A percentile compares a stretch with the other conserved stretches of the same genome.
Evolutionary conservation across 345 rosid genomes (phyloP).

Genomic region (Eutrema yunnanense): DNA sequence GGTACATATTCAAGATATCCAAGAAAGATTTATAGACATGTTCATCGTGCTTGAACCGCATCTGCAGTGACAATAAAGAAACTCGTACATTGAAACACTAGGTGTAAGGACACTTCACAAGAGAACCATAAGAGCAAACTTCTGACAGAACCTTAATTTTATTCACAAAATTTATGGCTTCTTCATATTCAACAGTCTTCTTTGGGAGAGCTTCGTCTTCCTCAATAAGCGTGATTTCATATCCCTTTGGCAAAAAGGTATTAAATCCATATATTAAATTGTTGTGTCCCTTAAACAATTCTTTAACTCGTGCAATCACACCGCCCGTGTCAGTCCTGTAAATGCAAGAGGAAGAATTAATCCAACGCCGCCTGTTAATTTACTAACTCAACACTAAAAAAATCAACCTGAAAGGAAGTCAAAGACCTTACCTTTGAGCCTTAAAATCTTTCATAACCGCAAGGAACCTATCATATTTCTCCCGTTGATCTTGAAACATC

Average conservation of each 20-base stretch:
- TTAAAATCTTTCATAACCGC: slow-evolving; percentile 98
- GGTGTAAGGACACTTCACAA: neutral
- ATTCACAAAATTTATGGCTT: slow-evolving; percentile 71
- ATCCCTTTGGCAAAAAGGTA: slow-evolving; percentile 92
- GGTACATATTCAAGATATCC: slow-evolving; percentile 81
- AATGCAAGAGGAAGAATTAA: slow-evolving; percentile 7
- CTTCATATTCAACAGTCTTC: slow-evolving; percentile 87
- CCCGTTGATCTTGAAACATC: slow-evolving; percentile 84
- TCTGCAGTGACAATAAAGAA: slow-evolving; percentile 42
- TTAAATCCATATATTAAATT: slow-evolving; percentile 84
- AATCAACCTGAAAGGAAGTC: neutral
- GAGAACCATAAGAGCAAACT: neutral
- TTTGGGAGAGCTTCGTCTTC: slow-evolving; percentile 50
- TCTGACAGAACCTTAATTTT: slow-evolving; percentile 60
- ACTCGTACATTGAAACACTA: neutral
- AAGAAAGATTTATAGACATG: slow-evolving; percentile 87
- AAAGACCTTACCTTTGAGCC: slow-evolving; percentile 64
- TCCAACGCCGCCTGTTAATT: neutral
- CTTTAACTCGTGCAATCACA: slow-evolving; percentile 92
- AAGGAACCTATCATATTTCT: slow-evolving; percentile 77
- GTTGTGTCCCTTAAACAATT: slow-evolving; percentile 88
- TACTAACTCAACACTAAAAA: neutral
- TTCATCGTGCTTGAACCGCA: slow-evolving; percentile 78
- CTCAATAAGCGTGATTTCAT: slow-evolving; percentile 74
- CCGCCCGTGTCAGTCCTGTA: slow-evolving; percentile 90